Evolutionary conservation across 768 basidiomycete species (phyloP).

Genomic region (Boletus reticuloceps): DNA sequence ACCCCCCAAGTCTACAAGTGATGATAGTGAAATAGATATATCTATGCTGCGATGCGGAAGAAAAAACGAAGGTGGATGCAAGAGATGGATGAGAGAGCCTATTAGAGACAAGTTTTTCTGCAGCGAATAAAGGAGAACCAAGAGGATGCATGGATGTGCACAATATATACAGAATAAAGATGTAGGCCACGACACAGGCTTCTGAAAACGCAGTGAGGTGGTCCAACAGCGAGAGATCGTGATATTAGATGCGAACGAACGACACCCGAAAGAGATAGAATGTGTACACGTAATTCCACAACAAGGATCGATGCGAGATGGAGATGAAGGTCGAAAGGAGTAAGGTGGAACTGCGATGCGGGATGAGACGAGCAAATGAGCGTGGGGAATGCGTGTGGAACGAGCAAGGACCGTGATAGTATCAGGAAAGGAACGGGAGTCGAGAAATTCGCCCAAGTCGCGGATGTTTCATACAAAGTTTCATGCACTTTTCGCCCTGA

Average conservation of each 20-base stretch:
- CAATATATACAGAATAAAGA: conserved; percentile 26
- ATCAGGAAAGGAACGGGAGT: background rate
- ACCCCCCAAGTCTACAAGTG: conserved; percentile 21
- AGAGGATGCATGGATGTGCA: background rate
- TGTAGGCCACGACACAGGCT: background rate
- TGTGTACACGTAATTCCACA: conserved; percentile 36
- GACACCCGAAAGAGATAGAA: conserved; percentile 13
- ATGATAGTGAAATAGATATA: conserved; percentile 16
- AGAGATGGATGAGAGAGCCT: background rate
- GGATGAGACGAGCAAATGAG: conserved; percentile 9
- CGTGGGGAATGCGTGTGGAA: conserved; percentile 1
- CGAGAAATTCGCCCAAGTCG: background rate
- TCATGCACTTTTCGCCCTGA: background rate
- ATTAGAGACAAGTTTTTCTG: background rate
- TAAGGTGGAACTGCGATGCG: conserved; percentile 1
- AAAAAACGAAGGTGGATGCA: background rate
- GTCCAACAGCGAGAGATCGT: conserved; percentile 5
- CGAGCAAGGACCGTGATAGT: conserved; percentile 17
- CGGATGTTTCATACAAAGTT: conserved; percentile 5
- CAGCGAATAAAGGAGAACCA: background rate
- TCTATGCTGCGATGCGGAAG: conserved; percentile 13
- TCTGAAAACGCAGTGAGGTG: background rate
- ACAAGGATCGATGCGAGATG: conserved; percentile 21
- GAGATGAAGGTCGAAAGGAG: conserved; percentile 18
- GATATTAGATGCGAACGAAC: conserved; percentile 12